Base-by-base conservation (phyloP, 352 stramenopile species). In the Elongisporangium prolatum region DNA sequence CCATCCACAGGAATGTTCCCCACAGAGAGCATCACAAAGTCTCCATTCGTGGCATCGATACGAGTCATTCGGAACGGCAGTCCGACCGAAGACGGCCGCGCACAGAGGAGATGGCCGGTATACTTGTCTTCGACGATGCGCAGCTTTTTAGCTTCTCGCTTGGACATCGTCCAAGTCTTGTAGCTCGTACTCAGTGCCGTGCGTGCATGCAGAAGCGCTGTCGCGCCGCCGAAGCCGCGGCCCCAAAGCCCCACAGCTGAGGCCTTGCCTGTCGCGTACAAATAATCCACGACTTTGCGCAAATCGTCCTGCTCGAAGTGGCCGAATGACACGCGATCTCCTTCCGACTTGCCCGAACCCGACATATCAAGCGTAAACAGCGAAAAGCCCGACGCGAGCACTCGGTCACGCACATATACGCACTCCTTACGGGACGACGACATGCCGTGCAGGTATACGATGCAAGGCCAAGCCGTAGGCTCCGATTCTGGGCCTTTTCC, bases 381-480 rank as follows among this genome's bases (percentile, higher is more conserved):
- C 50, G 83, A 91, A 40, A 91, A 91, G 9, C 81, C 83, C 0
- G 66, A 61, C 0, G 70, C 58, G 14, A 93, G 71, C 21, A 93
- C 67, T 57, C 61, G 67, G 22, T 69, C 56, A 52, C 74, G 69
- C 24, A 93, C 55, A 54, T 93, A 93, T 17, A 91, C 60, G 34
- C 79, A 87, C 65, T 93, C 83, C 57, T 88, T 85, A 1, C 83
- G 67, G 0, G 83, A 93, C 18, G 78, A 89, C 21, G 83, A 93
- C 71, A 93, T 80, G 20, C 83, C 83, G 56, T 93, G 83, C 37
- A 93, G 65, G 57, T 91, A 93, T 16, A 93, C 51, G 24, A 93
- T 77, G 44, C 83, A 93, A 21, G 83, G 80, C 17, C 65, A 52
- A 6, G 68, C 58, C 5, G 28, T 21, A 6, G 50, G 9, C 2